phyloP scores from a whole-genome alignment of 108 stramenopile species.

The Skeletonema tropicum region DNA sequence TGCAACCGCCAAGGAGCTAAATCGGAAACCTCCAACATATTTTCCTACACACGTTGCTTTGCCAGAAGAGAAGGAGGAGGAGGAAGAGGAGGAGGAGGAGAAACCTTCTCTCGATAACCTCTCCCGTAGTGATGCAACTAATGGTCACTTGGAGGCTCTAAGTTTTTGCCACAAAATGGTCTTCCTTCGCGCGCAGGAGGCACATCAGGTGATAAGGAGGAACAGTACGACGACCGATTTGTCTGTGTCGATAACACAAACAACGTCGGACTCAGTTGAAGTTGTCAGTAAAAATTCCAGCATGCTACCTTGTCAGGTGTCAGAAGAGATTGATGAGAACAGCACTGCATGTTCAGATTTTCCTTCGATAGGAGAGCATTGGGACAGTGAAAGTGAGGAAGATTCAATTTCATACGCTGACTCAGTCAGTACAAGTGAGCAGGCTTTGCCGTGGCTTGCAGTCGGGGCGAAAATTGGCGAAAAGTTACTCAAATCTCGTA shows the following conservation, averaged over 20 bases:
- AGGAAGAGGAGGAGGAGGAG: constrained; percentile 4
- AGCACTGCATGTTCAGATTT: constrained; percentile 14
- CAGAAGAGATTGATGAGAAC: neutral
- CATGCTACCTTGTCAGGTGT: constrained; percentile 10
- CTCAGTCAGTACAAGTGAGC: constrained; percentile 10
- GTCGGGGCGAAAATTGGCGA: constrained; percentile 83
- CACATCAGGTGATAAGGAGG: neutral
- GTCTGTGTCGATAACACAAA: constrained; percentile 12
- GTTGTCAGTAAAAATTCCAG: neutral
- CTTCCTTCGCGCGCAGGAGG: constrained; percentile 2
- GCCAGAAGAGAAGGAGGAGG: constrained; percentile 4
- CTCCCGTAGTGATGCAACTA: constrained; percentile 20
- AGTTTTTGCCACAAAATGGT: constrained; percentile 43
- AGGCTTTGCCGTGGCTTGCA: constrained; percentile 67
- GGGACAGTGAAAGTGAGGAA: neutral
- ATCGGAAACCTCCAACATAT: constrained; percentile 35
- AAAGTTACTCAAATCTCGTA: constrained; percentile 68
- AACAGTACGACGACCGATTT: neutral
- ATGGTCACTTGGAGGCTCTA: constrained; percentile 30
- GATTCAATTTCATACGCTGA: constrained; percentile 6
- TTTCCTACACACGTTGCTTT: neutral
- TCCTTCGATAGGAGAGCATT: neutral
- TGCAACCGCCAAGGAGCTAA: constrained; percentile 13
- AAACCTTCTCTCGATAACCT: neutral
- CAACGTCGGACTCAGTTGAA: neutral